Conservation (phyloP, 1,139 yeast species). For the Debaryomyces sp. region DNA sequence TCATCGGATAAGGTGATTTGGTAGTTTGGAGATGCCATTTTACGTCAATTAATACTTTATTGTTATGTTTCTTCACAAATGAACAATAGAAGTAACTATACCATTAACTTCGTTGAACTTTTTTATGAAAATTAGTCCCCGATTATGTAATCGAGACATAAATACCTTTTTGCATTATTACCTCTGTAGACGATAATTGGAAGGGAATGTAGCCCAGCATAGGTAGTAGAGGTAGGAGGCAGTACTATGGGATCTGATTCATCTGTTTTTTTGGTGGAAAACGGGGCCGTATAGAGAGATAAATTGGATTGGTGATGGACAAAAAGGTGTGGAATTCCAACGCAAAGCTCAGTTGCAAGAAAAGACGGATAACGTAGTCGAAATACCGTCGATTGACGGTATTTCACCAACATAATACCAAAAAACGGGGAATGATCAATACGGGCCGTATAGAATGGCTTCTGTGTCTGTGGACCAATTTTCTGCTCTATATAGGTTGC, state of each 20-base stretch:
- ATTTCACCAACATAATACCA: too few species aligned
- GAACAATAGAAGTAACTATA: not conserved
- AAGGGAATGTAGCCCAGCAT: not conserved
- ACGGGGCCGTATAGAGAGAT: too few species aligned
- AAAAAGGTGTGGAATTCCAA: too few species aligned
- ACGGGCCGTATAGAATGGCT: not conserved
- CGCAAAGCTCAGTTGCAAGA: too few species aligned
- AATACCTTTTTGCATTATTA: not conserved
- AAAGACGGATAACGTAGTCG: too few species aligned
- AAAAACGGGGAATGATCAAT: too few species aligned
- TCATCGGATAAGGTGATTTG: conserved; percentile 64
- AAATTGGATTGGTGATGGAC: too few species aligned
- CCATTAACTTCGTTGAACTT: not conserved
- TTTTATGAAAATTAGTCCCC: conserved; percentile 1
- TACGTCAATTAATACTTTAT: not conserved
- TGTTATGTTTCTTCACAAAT: not conserved
- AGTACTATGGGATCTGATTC: too few species aligned
- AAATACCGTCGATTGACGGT: too few species aligned
- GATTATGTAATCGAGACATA: not conserved
- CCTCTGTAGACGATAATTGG: not conserved
- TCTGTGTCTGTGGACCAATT: not conserved
- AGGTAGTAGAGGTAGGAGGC: too few species aligned
- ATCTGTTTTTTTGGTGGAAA: too few species aligned
- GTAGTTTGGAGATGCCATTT: conserved; percentile 20
- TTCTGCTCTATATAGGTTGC: not conserved